Evolutionary conservation across 352 stramenopile species (phyloP), one percentile per base, ranked within the genome.

Genomic region (Achlya hypogyna): DNA sequence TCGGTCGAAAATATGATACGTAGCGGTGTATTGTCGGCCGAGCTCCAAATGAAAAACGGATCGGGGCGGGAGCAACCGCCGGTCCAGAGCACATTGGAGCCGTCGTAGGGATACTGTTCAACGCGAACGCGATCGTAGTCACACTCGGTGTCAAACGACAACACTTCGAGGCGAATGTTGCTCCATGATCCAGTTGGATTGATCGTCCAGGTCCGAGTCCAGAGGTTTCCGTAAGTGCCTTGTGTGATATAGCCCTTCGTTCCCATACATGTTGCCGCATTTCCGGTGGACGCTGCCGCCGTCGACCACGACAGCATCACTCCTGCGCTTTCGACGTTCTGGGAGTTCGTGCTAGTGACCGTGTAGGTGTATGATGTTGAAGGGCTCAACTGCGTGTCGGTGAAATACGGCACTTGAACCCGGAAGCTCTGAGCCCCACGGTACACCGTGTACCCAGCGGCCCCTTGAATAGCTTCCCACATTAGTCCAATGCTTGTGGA

Each of bases 41-140:
- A n/a, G 58, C 58, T 65, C 22, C 86, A 81, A 22, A 78, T 65
- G 0, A 80, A 23, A 49, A 91, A 91, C 0, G 51, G 63, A 0
- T 71, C 74, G 9, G 49, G 53, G 23, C 82, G 76, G 9, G 66
- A 43, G 60, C 82, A 88, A 0, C 82, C 82, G 12, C 82, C 82
- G 53, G 71, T 70, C 82, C 82, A 91, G 23, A 88, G 56, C 4
- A 72, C 40, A 10, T 51, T 32, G 1, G 43, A n/a, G 6, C 79
- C 75, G 20, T 65, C 35, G 58, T 28, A 65, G 5, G 47, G 34
- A 3, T 42, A 40, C 16, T 78, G 71, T 22, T 75, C 59, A n/a
- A 91, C 75, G n/a, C 71, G 70, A 16, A 91, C 43, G 0, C 65
- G 64, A 54, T 91, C 82, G 47, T 91, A 80, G 43, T 91, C 77